A percentile compares a stretch with the other conserved stretches of the same genome.
These are phyloP conservation scores for Neonectria magnoliae DNA, from an alignment of 2,329 filamentous ascomycete species.

Conservation along the genomic window DNA sequence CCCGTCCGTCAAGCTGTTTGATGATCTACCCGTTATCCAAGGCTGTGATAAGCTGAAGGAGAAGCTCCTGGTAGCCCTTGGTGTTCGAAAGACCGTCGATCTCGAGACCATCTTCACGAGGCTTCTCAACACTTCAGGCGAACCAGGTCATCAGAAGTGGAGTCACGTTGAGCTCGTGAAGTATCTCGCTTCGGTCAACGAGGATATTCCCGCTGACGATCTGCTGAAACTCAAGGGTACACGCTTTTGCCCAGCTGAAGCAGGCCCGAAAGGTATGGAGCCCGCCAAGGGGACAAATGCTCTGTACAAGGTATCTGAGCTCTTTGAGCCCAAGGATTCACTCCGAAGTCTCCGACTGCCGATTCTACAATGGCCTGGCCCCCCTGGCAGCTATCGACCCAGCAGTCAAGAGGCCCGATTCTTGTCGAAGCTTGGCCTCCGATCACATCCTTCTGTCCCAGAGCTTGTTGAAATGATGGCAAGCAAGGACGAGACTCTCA, in stretches of 20 bases:
- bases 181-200: slow-evolving; percentile 88
- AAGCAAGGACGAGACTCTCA: slow-evolving; percentile 65
- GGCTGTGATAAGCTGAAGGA: slow-evolving; percentile 85
- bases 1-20: slow-evolving; percentile 90
- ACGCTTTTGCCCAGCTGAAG: slow-evolving; percentile 83
- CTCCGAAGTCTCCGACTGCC: slow-evolving; percentile 77
- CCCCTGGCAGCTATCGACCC: slow-evolving; percentile 69
- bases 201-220: slow-evolving; percentile 87
- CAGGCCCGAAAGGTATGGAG: slow-evolving; percentile 65
- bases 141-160: slow-evolving; percentile 73
- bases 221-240: slow-evolving; percentile 81
- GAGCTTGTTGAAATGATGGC: slow-evolving; percentile 85
- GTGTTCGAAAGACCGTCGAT: slow-evolving; percentile 95
- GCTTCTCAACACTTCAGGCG: slow-evolving; percentile 71
- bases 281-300: slow-evolving; percentile 60
- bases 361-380: slow-evolving; percentile 83
- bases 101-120: slow-evolving; percentile 92
- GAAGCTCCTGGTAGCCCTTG: slow-evolving; percentile 83
- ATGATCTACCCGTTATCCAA: slow-evolving; percentile 86
- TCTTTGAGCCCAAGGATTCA: slow-evolving; percentile 81
- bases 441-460: slow-evolving; percentile 73
- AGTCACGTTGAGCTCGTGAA: slow-evolving; percentile 95
- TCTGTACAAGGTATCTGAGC: slow-evolving; percentile 77
- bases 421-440: slow-evolving; percentile 76
- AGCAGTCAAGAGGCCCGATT: slow-evolving; percentile 79